These are phyloP conservation scores for Diplogelasinospora grovesii DNA, from an alignment of 495 filamentous ascomycete genomes.

Conservation along the genomic window DNA sequence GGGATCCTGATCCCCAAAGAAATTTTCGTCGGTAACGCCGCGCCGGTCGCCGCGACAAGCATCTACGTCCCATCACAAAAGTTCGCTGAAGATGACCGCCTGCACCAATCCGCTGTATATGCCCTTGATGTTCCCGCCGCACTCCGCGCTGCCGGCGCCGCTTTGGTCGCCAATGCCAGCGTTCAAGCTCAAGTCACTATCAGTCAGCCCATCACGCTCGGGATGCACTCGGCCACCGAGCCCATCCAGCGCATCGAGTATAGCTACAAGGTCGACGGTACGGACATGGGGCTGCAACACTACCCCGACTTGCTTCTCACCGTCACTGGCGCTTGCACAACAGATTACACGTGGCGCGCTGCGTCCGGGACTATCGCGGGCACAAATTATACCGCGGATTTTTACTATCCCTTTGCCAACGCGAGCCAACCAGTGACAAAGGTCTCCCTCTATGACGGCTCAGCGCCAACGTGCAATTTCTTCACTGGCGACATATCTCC, in stretches of 20 bases:
- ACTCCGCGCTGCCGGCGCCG: slow-evolving; percentile 23
- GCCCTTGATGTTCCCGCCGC: slow-evolving; percentile 19
- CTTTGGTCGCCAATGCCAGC: slow-evolving; percentile 10
- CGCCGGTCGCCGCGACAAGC: slow-evolving; percentile 19
- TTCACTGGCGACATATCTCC: neutral
- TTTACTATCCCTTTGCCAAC: slow-evolving; percentile 9
- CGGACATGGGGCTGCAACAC: slow-evolving; percentile 31
- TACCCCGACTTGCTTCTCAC: slow-evolving; percentile 22
- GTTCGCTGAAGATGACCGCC: neutral
- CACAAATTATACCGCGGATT: slow-evolving; percentile 6
- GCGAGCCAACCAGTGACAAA: neutral
- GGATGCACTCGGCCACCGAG: slow-evolving; percentile 9
- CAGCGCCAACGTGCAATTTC: slow-evolving; percentile 10
- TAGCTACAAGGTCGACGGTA: slow-evolving; percentile 23
- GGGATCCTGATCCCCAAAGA: slow-evolving; percentile 20
- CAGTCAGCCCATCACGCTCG: slow-evolving; percentile 6
- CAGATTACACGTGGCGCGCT: slow-evolving; percentile 24
- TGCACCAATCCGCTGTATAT: slow-evolving; percentile 5
- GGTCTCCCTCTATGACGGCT: slow-evolving; percentile 13
- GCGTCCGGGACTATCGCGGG: neutral
- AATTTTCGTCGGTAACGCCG: slow-evolving; percentile 19
- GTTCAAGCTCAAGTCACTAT: slow-evolving; percentile 10
- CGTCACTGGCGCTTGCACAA: slow-evolving; percentile 29
- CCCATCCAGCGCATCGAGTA: slow-evolving; percentile 22
- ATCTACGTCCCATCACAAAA: slow-evolving; percentile 17